phyloP scores from a whole-genome alignment of 208 protist species.

The Phytomonas francai region DNA sequence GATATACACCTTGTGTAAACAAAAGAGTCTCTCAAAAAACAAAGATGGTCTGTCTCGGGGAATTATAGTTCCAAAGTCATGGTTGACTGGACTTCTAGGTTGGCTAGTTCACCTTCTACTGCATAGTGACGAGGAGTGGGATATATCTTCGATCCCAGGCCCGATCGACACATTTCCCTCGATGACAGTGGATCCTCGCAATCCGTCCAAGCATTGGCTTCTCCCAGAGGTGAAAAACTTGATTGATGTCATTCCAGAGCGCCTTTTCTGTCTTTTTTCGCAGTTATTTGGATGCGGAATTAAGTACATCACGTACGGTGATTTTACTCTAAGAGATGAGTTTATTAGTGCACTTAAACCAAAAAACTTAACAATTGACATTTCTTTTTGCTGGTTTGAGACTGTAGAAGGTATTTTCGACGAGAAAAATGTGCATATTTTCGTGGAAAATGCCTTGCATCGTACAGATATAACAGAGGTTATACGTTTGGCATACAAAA shows the following conservation, averaged over 20 bases:
- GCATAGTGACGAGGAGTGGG: not conserved
- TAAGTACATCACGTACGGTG: conserved; percentile 45
- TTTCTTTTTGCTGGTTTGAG: conserved; percentile 21
- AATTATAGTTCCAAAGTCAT: conserved; percentile 45
- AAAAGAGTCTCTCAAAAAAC: conserved; percentile 33
- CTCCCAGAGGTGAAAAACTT: conserved; percentile 13
- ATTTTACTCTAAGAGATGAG: conserved; percentile 24
- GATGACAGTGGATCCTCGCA: conserved; percentile 22
- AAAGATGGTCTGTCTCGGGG: conserved; percentile 26
- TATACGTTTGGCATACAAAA: conserved; percentile 24
- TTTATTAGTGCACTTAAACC: conserved; percentile 25
- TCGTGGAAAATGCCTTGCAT: conserved; percentile 30
- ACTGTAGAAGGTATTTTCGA: conserved; percentile 7
- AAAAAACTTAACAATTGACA: conserved; percentile 19
- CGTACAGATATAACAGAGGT: conserved; percentile 36
- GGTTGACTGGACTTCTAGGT: conserved; percentile 34
- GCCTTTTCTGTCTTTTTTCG: conserved; percentile 50
- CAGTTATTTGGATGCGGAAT: conserved; percentile 54
- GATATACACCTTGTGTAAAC: conserved; percentile 39
- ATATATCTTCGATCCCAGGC: conserved; percentile 19
- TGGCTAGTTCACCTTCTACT: conserved; percentile 18
- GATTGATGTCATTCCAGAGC: conserved; percentile 59
- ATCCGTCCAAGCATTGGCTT: conserved; percentile 40
- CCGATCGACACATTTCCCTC: conserved; percentile 58
- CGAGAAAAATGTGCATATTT: conserved; percentile 20